A percentile compares a stretch with the other conserved stretches of the same genome.
Evolutionary conservation across 1,284 basidiomycete species (phyloP).

Genomic region (Crucibulum cyathiforme): DNA sequence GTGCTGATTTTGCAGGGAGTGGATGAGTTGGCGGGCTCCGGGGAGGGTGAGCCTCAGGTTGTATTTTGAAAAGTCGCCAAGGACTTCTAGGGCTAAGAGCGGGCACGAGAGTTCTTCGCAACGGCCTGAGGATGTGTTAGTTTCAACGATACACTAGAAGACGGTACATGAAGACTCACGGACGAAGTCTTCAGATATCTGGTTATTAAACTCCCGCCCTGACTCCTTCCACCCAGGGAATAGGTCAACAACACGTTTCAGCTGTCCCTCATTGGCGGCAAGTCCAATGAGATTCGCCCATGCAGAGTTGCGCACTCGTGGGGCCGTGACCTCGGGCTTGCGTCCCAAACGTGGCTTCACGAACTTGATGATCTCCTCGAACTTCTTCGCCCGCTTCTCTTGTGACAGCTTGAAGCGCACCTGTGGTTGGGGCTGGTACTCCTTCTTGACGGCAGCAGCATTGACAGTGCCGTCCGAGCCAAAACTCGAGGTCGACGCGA

Average conservation of each 20-base stretch:
- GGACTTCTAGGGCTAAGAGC: constrained; percentile 62
- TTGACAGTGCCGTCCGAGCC: background rate
- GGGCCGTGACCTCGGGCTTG: constrained; percentile 30
- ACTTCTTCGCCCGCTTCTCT: constrained; percentile 23
- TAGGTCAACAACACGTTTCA: constrained; percentile 49
- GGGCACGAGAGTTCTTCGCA: constrained; percentile 63
- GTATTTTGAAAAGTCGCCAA: constrained; percentile 66
- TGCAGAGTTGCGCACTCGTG: constrained; percentile 36
- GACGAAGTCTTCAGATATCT: constrained; percentile 52
- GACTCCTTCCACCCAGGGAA: constrained; percentile 61
- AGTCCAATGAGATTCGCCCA: constrained; percentile 61
- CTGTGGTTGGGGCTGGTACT: too few relatives aligned
- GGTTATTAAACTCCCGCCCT: constrained; percentile 44
- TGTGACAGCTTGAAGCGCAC: constrained; percentile 15
- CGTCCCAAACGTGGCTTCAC: constrained; percentile 37
- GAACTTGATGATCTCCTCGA: constrained; percentile 29
- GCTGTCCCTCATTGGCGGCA: constrained; percentile 52
- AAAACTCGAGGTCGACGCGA: background rate
- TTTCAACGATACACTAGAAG: background rate
- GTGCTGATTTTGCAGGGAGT: constrained; percentile 53
- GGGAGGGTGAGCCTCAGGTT: constrained; percentile 56
- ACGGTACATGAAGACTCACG: constrained; percentile 47
- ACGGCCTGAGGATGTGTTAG: constrained; percentile 48
- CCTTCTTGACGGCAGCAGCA: background rate
- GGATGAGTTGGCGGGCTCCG: constrained; percentile 59